Base-by-base conservation (phyloP, 1,139 yeast genomes). In the Yamadazyma aaseri region DNA sequence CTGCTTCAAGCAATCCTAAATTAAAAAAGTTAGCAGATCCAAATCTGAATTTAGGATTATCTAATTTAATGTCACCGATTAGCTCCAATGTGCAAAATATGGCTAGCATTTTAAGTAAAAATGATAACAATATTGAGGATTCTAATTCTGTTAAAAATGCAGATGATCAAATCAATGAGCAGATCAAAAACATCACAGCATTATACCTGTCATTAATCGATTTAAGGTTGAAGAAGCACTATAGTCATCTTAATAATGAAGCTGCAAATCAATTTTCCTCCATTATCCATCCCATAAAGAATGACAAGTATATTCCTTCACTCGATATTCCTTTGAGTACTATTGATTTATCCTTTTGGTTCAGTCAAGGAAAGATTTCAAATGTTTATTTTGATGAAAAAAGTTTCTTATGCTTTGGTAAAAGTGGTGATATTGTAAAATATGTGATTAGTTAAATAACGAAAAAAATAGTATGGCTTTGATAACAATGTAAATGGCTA, bases 381-480 rank as follows among this genome's bases (percentile, higher is more conserved):
- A 71, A 73, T 3, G 52, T 73, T 22, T 58, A 60, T 39, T 51
- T 73, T 26, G 73, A 65, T 30, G 48, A 57, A 2, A 40, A 43
- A 14, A 58, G 56, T 34, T 62, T 76, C 31, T 76, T 81, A 81
- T 66, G 74, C 17, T 72, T 70, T 52, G 67, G 72, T 2, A 64
- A 68, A 32, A 70, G 67, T 28, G 83, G 83, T 2, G 83, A 77
- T 51, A 52, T 75, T 9, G 63, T 76, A 31, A 63, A 64, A 32
- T 58, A 55, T 35, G 33, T 33, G 29, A 47, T 56, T 11, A n/a
- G 20, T 12, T 28, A 20, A 16, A 26, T n/a, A n/a, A n/a, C n/a
- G n/a, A n/a, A n/a, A n/a, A n/a, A n/a, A n/a, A n/a, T n/a, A n/a
- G n/a, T n/a, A n/a, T n/a, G n/a, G n/a, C n/a, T n/a, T n/a, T n/a